Conservation (phyloP, 140 eudicot species). For the Flaveria floridana region DNA sequence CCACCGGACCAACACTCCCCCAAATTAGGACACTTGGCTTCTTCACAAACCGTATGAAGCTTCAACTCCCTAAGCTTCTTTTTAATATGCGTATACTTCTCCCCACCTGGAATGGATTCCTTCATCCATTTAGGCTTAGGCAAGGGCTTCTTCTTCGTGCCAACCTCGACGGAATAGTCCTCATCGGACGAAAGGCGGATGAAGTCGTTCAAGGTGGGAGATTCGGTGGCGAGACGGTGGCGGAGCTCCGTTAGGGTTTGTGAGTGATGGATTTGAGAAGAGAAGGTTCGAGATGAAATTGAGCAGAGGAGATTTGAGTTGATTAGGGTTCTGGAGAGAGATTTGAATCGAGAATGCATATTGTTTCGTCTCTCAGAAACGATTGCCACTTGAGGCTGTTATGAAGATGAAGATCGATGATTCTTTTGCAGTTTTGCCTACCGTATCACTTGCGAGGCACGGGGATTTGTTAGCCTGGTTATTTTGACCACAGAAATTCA, state of each 20-base stretch:
- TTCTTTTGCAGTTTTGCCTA: not conserved
- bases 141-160: conserved; percentile 85
- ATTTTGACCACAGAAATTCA: conserved; percentile 22
- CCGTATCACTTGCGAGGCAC: conserved; percentile 24
- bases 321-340: conserved; percentile 46
- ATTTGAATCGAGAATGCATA: conserved; percentile 52
- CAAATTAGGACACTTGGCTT: conserved; percentile 90
- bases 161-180: conserved; percentile 84
- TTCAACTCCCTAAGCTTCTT: conserved; percentile 81
- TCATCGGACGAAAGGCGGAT: conserved; percentile 41
- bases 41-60: conserved; percentile 92
- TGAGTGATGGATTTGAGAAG: conserved; percentile 40
- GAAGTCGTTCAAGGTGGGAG: conserved; percentile 60
- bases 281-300: conserved; percentile 37
- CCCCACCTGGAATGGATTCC: conserved; percentile 91
- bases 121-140: conserved; percentile 98
- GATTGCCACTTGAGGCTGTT: conserved; percentile 13
- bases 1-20: conserved; percentile 99
- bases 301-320: conserved; percentile 34
- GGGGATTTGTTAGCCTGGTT: conserved; percentile 22
- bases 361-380: not conserved
- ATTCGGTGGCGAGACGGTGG: conserved; percentile 73
- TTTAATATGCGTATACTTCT: conserved; percentile 81
- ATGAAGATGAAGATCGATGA: not conserved
- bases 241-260: conserved; percentile 74